Evolutionary conservation across 1,139 yeast genomes (phyloP), one percentile per base, ranked within the genome.

Genomic region (Pichia sorboxylosa): DNA sequence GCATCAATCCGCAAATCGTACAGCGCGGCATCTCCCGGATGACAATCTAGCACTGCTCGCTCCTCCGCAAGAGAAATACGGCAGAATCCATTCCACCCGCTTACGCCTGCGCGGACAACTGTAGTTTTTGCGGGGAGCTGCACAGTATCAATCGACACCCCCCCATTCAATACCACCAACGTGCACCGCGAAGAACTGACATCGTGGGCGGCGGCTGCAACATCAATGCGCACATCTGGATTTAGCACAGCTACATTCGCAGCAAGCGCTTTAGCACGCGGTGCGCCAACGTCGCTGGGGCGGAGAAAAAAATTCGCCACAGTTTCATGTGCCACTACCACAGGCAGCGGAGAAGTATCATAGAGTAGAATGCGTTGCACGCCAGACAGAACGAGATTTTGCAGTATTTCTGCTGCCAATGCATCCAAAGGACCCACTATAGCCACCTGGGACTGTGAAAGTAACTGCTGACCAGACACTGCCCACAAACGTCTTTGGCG

Each of bases 401-500:
- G 87, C 36, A 82, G 54, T 11, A 73, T 57, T 52, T 90, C 97
- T 2, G 77, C 58, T 1, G 83, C 77, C 0, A 74, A 61, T 0
- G 76, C 54, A 2, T 74, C 62, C 10, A 75, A 76, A 31, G 76
- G 73, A 6, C 27, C 27, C 6, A 84, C 45, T 9, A 84, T 54
- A 35, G 84, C 69, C 2, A 85, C 64, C 37, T 68, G 74, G 1
- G 90, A 62, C 3, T 53, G 49, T 32, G 72, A 73, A 23, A 90
- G 61, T 4, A 65, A 63, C 6, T 57, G 45, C 48, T 90, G 98
- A 4, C 97, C 97, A 2, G 67, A 55, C 0, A 68, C 48, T 0
- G 84, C 90, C 98, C 98, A 90, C 14, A 90, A 59, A 26, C 97
- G 66, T 38, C 87, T 58, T 52, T 90, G 98, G 29, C 98, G 67